Conservation (phyloP, 805 yeast genomes). For the Lipomyces sp. region DNA sequence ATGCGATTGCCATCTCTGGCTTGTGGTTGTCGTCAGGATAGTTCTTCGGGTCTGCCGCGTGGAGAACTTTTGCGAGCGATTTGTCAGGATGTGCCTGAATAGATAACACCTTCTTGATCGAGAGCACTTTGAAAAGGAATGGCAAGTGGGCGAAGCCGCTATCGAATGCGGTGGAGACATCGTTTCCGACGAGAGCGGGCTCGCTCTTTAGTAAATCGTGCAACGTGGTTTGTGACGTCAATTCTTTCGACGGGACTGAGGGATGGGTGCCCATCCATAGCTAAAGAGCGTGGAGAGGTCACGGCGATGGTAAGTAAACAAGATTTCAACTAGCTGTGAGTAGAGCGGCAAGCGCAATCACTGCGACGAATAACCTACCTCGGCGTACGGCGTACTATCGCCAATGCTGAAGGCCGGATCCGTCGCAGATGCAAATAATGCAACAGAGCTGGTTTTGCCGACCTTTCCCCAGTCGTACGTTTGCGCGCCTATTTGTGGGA, state of each 20-base stretch:
- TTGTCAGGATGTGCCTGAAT: conserved; percentile 99
- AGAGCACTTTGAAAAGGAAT: conserved; percentile 87
- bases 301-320: neutral
- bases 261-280: conserved; percentile 99
- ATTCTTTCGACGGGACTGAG: conserved; percentile 71
- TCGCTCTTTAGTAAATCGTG: conserved; percentile 67
- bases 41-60: conserved; percentile 79
- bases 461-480: conserved; percentile 49
- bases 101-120: conserved; percentile 86
- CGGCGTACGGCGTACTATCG: conserved; percentile 86
- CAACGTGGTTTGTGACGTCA: conserved; percentile 55
- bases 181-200: conserved; percentile 52
- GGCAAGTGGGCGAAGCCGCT: conserved; percentile 72
- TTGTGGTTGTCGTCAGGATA: conserved; percentile 96
- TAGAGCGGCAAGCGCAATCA: neutral
- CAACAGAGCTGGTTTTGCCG: conserved; percentile 83
- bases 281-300: conserved; percentile 12
- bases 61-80: conserved; percentile 69
- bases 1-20: conserved; percentile 99
- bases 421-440: conserved; percentile 73
- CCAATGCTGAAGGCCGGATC: conserved; percentile 61
- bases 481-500: conserved; percentile 19
- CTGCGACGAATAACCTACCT: conserved; percentile 35
- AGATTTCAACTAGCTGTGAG: too few relatives aligned
- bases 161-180: conserved; percentile 57